Base-by-base conservation (phyloP, 2,329 filamentous ascomycete species). In the Bipolaris gigantea region DNA sequence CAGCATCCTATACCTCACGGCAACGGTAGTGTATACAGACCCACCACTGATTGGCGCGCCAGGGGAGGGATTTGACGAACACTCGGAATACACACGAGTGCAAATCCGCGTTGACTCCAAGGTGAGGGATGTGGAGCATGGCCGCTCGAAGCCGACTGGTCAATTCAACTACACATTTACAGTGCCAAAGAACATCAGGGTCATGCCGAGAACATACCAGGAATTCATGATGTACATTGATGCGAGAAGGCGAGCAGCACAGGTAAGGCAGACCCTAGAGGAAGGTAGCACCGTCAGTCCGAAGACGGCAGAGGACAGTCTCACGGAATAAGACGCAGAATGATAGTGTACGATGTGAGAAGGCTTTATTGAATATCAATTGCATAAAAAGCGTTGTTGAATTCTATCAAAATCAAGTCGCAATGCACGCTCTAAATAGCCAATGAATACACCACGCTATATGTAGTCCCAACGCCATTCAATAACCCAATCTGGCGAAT, bases 121-220 rank as follows among this genome's bases (percentile, higher is more conserved):
- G 67, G 88, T 90, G 13, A 78, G 87, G 18, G 84, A 90, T 65
- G 85, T 90, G 27, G 87, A 89, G 73, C 86, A 89, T 64, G 86
- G 85, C 5, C 80, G 81, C 44, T 83, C 84, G 21, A 86, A 84
- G 65, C 82, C 86, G 2, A 90, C 88, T 0, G 88, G 88, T 4
- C 86, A 88, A 63, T 90, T 91, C 76, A 89, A 89, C 64, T 90
- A 90, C 68, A 90, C 88, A 0, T 89, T 89, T 67, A 79, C 63
- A 2, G 85, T 89, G 2, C 82, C 85, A 50, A 83, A 80, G 64
- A 82, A 87, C 62, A 78, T 89, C 41, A 81, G 84, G 63, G 83
- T 89, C 18, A 84, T 89, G 77, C 87, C 87, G 4, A 77, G 80
- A 67, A 82, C 79, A 11, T 87, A 87, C 62, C 78, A 80, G 40